Percentiles rank a stretch among this genome's conserved stretches.
Conservation (phyloP, 1,139 yeast genomes). For the Taphrina sp. region DNA sequence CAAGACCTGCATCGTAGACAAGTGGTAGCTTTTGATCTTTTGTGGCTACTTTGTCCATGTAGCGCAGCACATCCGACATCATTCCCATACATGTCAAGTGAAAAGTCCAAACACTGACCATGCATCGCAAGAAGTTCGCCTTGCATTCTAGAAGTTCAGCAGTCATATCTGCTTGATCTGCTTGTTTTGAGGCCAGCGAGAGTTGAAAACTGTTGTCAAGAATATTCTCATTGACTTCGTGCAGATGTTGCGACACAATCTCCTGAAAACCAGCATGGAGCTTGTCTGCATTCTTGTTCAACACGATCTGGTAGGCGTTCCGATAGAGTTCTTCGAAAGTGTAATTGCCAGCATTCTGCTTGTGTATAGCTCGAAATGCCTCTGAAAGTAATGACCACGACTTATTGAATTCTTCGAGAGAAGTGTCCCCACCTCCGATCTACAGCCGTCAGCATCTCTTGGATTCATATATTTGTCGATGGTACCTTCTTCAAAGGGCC, state of each 20-base stretch:
- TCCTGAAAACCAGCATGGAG: conserved; percentile 63
- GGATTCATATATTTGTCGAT: neutral
- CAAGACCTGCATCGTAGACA: conserved; percentile 73
- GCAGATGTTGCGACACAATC: conserved; percentile 55
- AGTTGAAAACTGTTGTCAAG: conserved; percentile 4
- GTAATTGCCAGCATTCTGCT: conserved; percentile 67
- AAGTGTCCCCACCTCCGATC: conserved; percentile 32
- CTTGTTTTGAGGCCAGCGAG: conserved; percentile 33
- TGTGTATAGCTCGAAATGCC: conserved; percentile 75
- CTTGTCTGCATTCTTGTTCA: conserved; percentile 68
- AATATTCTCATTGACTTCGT: conserved; percentile 40
- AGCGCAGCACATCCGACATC: conserved; percentile 83
- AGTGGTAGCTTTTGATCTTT: conserved; percentile 66
- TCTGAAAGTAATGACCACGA: conserved; percentile 69
- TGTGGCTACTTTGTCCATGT: conserved; percentile 78
- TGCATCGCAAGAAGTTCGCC: conserved; percentile 48
- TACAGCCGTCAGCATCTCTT: conserved; percentile 6
- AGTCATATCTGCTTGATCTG: conserved; percentile 24
- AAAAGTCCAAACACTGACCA: conserved; percentile 67
- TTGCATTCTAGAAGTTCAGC: conserved; percentile 16
- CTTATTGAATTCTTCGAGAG: conserved; percentile 58
- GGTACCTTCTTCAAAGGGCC: conserved; percentile 60
- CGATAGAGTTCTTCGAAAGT: conserved; percentile 85
- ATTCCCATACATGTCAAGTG: conserved; percentile 73
- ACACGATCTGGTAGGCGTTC: conserved; percentile 73